Percentiles rank a stretch among this genome's conserved stretches.
Evolutionary conservation across 345 rosid genomes (phyloP).

Genomic region (Salix koriyanagi): DNA sequence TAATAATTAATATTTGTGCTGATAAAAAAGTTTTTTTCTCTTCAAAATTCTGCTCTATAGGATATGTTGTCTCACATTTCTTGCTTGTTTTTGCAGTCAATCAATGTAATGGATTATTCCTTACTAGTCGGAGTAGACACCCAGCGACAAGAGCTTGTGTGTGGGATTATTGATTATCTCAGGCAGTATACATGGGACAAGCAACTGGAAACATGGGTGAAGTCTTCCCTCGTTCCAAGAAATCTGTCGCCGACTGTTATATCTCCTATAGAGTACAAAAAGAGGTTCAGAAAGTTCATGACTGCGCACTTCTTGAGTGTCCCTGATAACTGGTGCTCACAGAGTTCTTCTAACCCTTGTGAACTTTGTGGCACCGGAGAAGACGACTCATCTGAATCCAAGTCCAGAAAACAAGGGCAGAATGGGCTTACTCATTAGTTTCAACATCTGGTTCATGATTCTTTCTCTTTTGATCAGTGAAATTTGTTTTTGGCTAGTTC

Average conservation of each 20-base stretch:
- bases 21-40: neutral
- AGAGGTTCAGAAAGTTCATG: conserved; percentile 90
- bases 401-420: conserved; percentile 1
- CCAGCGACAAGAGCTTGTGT: conserved; percentile 64
- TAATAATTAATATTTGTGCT: neutral
- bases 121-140: conserved; percentile 82
- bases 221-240: conserved; percentile 81
- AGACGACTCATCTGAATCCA: conserved; percentile 21
- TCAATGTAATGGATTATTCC: conserved; percentile 97
- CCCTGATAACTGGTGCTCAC: conserved; percentile 83
- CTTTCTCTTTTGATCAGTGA: neutral
- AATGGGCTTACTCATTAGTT: conserved; percentile 13
- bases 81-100: conserved; percentile 44
- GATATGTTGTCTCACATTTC: neutral
- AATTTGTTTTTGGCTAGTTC: conserved; percentile 5
- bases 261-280: conserved; percentile 88
- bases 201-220: conserved; percentile 95
- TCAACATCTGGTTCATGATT: conserved; percentile 1
- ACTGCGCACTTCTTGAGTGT: conserved; percentile 76
- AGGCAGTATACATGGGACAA: conserved; percentile 99
- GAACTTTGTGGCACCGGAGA: conserved; percentile 36
- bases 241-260: conserved; percentile 81
- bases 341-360: conserved; percentile 31
- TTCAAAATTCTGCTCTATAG: neutral
- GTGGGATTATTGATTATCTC: conserved; percentile 95